Percentiles rank a stretch among this genome's conserved stretches.
These are phyloP conservation scores for Amphibolis antarctica DNA, from an alignment of 106 monocot genomes.

Conservation along the genomic window DNA sequence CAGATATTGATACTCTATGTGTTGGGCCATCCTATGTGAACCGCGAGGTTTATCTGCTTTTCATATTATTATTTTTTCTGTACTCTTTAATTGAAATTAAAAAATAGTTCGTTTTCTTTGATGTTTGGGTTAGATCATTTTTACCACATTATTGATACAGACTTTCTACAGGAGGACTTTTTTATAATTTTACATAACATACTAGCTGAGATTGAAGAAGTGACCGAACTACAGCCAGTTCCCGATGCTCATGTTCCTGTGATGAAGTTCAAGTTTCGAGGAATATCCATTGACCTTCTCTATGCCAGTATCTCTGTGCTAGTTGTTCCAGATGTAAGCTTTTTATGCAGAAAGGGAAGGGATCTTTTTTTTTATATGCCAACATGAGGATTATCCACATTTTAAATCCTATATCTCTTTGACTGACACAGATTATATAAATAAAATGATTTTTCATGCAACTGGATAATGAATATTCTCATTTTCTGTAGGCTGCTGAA, in stretches of 20 bases:
- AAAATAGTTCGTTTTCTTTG: neutral
- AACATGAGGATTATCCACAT: too few relatives aligned
- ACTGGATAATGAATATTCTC: too few relatives aligned
- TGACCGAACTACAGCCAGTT: constrained; percentile 83
- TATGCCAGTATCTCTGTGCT: constrained; percentile 90
- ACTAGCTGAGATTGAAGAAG: constrained; percentile 62
- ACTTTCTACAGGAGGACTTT: constrained; percentile 64
- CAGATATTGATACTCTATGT: constrained; percentile 94
- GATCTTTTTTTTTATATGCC: neutral
- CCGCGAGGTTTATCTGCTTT: constrained; percentile 49
- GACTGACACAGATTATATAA: too few relatives aligned
- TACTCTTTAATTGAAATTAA: neutral
- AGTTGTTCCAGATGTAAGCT: constrained; percentile 81
- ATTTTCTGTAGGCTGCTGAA: too few relatives aligned
- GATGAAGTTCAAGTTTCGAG: constrained; percentile 89
- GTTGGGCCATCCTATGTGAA: constrained; percentile 97
- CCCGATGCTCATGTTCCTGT: constrained; percentile 99
- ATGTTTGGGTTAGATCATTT: too few relatives aligned
- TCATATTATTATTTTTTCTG: neutral
- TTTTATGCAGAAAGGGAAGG: neutral
- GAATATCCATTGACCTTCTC: constrained; percentile 94
- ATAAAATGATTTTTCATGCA: too few relatives aligned
- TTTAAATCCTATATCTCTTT: too few relatives aligned
- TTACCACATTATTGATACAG: too few relatives aligned
- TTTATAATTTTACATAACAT: constrained; percentile 86